Percentiles rank a stretch among this genome's conserved stretches.
These are phyloP conservation scores for Spinacia oleracea DNA, from an alignment of 179 eudicot genomes.

Conservation along the genomic window DNA sequence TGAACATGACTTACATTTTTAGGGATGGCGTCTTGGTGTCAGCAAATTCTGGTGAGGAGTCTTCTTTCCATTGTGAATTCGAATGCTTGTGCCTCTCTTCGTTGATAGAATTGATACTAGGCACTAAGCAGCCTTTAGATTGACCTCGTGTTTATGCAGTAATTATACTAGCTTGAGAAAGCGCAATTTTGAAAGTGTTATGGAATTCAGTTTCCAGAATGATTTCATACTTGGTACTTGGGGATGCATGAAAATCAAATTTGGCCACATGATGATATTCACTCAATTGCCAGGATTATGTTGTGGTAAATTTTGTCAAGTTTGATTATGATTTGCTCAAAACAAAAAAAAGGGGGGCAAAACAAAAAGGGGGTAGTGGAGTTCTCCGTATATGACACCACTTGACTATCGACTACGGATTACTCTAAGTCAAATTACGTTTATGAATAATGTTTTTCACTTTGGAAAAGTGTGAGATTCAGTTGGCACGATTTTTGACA, in stretches of 20 bases:
- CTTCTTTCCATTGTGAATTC: constrained; percentile 76
- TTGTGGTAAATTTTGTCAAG: background rate
- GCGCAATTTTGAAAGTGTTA: constrained; percentile 24
- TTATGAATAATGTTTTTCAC: too few species aligned
- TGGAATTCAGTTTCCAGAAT: background rate
- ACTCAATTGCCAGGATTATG: background rate
- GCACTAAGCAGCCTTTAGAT: constrained; percentile 51
- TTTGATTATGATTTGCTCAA: too few species aligned
- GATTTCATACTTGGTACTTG: background rate
- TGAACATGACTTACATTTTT: constrained; percentile 42
- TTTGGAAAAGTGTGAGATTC: too few species aligned
- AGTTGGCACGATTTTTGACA: too few species aligned
- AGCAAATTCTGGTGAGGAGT: constrained; percentile 39
- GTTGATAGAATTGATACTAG: constrained; percentile 65
- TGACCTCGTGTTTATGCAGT: constrained; percentile 29
- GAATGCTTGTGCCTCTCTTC: constrained; percentile 75
- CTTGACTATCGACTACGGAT: too few species aligned
- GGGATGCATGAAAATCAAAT: constrained; percentile 9
- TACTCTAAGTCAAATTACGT: too few species aligned
- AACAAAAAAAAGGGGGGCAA: too few species aligned
- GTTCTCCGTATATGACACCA: too few species aligned
- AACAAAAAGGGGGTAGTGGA: too few species aligned
- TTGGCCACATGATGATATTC: constrained; percentile 14
- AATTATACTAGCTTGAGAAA: constrained; percentile 6
- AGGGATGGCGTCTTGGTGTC: constrained; percentile 66